Evolutionary conservation across 2,329 filamentous ascomycete species (phyloP), one percentile per base, ranked within the genome.

Genomic region (Fusarium palustre): DNA sequence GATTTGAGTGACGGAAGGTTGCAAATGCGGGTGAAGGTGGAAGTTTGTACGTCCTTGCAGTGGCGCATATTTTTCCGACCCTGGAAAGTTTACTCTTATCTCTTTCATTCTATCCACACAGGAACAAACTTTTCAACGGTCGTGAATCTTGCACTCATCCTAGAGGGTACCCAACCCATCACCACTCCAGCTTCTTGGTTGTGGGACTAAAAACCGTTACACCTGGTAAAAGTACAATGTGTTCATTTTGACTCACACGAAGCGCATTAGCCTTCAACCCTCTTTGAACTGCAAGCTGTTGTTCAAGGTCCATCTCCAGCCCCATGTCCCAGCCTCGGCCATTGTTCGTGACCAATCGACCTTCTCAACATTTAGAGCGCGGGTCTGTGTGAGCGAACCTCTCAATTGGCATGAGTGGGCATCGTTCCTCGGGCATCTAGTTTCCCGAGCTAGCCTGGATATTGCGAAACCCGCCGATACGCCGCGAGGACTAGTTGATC

Each of bases 131-230:
- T 56, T 66, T 67, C 62, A 69, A 67, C 63, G 53, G 66, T 49
- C 38, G 38, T 49, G n/a, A 55, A 56, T 59, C 42, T 69, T 39
- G 31, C 59, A 58, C 60, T 49, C 42, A 38, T 58, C 59, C 48
- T 43, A 31, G 58, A 55, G 62, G 42, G 24, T 25, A 25, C 46
- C 60, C 38, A 49, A 25, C 45, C 52, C 53, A 65, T 58, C 55
- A 55, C 55, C 66, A 39, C 54, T 54, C 61, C 49, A 52, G 64
- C 45, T 61, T 55, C 57, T 59, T 52, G 45, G 53, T 47, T 71
- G 69, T 74, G 71, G 71, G 55, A 71, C 69, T 64, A 55, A 59
- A 64, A 64, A 59, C 67, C 58, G 67, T 71, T 68, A 48, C 64
- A 60, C 64, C 55, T 54, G 52, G 53, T 55, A 49, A 55, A 54